These are phyloP conservation scores for Pythium plurisporium DNA, from an alignment of 352 stramenopile species.

Conservation along the genomic window DNA sequence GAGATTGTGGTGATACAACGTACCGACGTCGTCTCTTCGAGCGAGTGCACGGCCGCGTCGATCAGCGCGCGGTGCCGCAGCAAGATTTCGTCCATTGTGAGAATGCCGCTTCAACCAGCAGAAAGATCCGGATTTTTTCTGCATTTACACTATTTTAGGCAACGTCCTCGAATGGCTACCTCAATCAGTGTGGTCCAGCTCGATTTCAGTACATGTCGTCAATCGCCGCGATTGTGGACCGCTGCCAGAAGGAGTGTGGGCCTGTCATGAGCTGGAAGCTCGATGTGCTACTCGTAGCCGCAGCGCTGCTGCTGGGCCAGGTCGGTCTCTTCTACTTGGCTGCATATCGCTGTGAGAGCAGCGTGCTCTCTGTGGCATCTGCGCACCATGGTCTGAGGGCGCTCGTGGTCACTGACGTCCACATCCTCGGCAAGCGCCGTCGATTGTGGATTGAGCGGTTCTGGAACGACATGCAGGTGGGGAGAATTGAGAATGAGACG, in stretches of 20 bases:
- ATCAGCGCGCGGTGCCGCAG: slow-evolving; percentile 35
- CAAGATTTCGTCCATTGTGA: slow-evolving; percentile 43
- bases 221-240: neutral
- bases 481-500: too few species aligned
- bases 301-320: slow-evolving; percentile 36
- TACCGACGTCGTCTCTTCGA: slow-evolving; percentile 30
- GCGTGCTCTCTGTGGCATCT: too few species aligned
- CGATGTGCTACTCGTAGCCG: slow-evolving; percentile 14
- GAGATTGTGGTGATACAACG: neutral
- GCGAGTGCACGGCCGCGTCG: slow-evolving; percentile 26
- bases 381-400: slow-evolving; percentile 22
- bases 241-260: too few species aligned
- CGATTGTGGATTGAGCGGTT: slow-evolving; percentile 48
- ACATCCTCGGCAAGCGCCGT: slow-evolving; percentile 65
- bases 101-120: slow-evolving; percentile 12
- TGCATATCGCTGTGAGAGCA: slow-evolving; percentile 17
- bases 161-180: neutral
- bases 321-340: slow-evolving; percentile 61
- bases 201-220: neutral
- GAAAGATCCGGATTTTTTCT: neutral
- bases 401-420: slow-evolving; percentile 67
- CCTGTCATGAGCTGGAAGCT: slow-evolving; percentile 5
- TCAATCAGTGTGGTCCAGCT: neutral
- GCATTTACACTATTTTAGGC: neutral
- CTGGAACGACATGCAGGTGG: slow-evolving; percentile 77